Base-by-base conservation (phyloP, 2,329 filamentous ascomycete species). In the Chrysoporthe puriensis region DNA sequence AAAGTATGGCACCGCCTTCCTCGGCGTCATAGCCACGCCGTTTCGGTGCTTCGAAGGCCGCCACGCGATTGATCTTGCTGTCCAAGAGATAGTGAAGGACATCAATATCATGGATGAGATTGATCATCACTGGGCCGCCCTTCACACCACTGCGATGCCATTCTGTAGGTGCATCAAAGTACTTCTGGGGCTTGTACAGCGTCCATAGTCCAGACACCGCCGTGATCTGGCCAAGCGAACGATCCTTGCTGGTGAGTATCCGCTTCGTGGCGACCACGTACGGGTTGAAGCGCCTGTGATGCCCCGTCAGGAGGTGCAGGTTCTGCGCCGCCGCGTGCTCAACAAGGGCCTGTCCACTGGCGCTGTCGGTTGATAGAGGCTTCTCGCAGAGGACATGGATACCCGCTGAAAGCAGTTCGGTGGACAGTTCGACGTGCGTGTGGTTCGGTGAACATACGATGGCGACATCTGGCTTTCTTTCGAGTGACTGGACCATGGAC, bases 101-200 rank as follows among this genome's bases (percentile, higher is more conserved):
- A 69, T 89, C 87, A 50, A 89, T 77, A 62, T 89, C 87, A 71
- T 89, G 86, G n/a, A 88, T 81, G 56, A 89, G 76, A 72, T 89
- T 89, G 69, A 88, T 88, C 2, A 84, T 76, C 8, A 88, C 76
- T 0, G 84, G 81, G 0, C 85, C 86, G 1, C 82, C 83, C 2
- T 77, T 75, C 2, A 70, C 66, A 4, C 75, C 72, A 7, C 79
- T 77, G 16, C 84, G 79, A 4, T 62, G 63, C 86, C 86, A 88
- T 50, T 81, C 79, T 0, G 77, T 76, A 0, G 81, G 81, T 0
- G 79, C 70, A 1, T 80, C 77, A 70, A 85, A 89, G 75, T 89
- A 89, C 0, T 76, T 66, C 0, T 72, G 59, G 0, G 86, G 84
- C 69, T 89, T 89, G 68, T 77, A 80, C 0, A 82, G 73, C 0